These are phyloP conservation scores for Hirschioporus abietinus DNA, from an alignment of 768 basidiomycete species.

Conservation along the genomic window DNA sequence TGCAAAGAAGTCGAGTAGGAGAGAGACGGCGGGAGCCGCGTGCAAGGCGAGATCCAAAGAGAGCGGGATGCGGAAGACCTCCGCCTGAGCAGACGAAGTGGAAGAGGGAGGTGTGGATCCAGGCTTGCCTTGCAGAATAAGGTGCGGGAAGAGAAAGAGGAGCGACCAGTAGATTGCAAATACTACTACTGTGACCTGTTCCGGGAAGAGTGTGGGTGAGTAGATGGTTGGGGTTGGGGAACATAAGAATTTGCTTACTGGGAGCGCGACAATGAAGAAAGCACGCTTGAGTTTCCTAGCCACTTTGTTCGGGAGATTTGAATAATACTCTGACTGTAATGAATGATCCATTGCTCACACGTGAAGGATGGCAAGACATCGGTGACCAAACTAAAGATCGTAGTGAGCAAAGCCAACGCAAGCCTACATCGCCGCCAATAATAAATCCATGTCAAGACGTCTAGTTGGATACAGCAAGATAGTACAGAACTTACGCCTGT, in stretches of 20 bases:
- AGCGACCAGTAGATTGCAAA: conserved; percentile 68
- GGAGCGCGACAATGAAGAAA: conserved; percentile 59
- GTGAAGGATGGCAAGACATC: conserved; percentile 35
- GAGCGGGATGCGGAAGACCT: conserved; percentile 36
- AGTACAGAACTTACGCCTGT: conserved; percentile 48
- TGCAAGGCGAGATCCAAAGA: conserved; percentile 62
- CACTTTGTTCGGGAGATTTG: conserved; percentile 22
- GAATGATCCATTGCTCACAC: conserved; percentile 24
- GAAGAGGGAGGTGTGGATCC: conserved; percentile 24
- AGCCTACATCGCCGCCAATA: conserved; percentile 21
- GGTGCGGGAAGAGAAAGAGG: conserved; percentile 44
- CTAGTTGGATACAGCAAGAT: neutral
- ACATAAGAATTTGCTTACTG: conserved; percentile 33
- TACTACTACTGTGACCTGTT: conserved; percentile 41
- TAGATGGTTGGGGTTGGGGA: neutral
- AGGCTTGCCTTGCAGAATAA: conserved; percentile 43
- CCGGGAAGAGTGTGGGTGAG: neutral
- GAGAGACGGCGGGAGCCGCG: conserved; percentile 49
- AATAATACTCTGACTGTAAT: neutral
- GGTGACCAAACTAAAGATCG: conserved; percentile 32
- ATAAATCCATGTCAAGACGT: neutral
- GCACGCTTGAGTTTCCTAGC: conserved; percentile 45
- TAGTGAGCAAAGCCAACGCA: conserved; percentile 33
- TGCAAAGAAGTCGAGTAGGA: conserved; percentile 63
- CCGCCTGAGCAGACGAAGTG: conserved; percentile 17